phyloP scores from a whole-genome alignment of 306 rosid genomes.

The Heteromeles arbutifolia region DNA sequence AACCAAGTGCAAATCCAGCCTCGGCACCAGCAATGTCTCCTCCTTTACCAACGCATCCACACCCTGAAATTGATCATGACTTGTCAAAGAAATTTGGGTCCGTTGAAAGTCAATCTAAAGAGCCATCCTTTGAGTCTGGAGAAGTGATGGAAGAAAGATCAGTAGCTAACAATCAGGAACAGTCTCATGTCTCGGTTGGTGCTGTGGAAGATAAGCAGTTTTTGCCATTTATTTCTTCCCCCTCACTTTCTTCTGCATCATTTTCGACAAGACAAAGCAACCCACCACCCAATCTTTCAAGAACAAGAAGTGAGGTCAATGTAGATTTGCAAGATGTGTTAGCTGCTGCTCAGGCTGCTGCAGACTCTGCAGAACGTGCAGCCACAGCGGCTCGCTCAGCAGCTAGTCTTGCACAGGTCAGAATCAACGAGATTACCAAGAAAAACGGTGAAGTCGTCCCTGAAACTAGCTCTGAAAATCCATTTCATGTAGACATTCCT shows the following conservation, averaged over 20 bases:
- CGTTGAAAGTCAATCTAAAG: slow-evolving; percentile 22
- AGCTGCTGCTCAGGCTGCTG: slow-evolving; percentile 94
- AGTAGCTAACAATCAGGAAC: slow-evolving; percentile 31
- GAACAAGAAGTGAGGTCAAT: slow-evolving; percentile 35
- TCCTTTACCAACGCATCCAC: slow-evolving; percentile 23
- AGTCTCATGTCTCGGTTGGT: slow-evolving; percentile 38
- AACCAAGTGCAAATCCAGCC: slow-evolving; percentile 33
- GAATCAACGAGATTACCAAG: slow-evolving; percentile 60
- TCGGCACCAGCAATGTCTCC: slow-evolving; percentile 46
- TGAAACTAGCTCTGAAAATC: slow-evolving; percentile 47
- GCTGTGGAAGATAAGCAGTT: slow-evolving; percentile 54
- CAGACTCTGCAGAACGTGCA: slow-evolving; percentile 85
- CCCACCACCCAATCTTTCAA: slow-evolving; percentile 33
- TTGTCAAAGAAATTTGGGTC: slow-evolving; percentile 29
- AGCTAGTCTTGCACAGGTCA: slow-evolving; percentile 74
- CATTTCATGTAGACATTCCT: slow-evolving; percentile 37
- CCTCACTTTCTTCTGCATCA: slow-evolving; percentile 44
- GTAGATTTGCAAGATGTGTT: slow-evolving; percentile 77
- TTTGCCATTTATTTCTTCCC: slow-evolving; percentile 75
- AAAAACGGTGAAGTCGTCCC: slow-evolving; percentile 35
- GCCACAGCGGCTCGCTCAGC: slow-evolving; percentile 92
- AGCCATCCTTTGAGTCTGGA: slow-evolving; percentile 18
- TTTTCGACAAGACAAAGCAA: slow-evolving; percentile 34
- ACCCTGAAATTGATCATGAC: slow-evolving; percentile 29
- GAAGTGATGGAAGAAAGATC: slow-evolving; percentile 27